These are phyloP conservation scores for Penicillium sp. DNA, from an alignment of 2,329 filamentous ascomycete genomes.

Conservation along the genomic window DNA sequence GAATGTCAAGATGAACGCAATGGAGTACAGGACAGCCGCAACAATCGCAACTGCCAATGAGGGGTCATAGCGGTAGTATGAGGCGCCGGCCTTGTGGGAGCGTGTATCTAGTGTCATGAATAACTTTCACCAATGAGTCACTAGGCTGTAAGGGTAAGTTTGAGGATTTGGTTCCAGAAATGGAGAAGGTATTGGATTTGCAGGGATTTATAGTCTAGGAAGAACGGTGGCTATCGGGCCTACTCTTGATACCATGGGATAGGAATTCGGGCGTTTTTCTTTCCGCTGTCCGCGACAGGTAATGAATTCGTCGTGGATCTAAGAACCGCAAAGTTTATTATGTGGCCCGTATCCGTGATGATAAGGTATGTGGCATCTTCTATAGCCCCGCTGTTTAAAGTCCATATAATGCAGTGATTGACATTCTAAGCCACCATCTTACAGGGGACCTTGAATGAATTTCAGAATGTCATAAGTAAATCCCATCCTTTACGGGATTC, in stretches of 20 bases:
- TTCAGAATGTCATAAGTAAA: neutral
- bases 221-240: neutral
- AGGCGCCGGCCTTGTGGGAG: neutral
- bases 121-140: neutral
- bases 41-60: conserved; percentile 30
- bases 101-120: neutral
- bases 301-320: neutral
- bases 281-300: neutral
- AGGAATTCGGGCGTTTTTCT: neutral
- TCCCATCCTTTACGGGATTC: too few species aligned
- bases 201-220: neutral
- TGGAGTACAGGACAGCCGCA: conserved; percentile 27
- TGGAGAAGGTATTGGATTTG: neutral
- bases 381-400: neutral
- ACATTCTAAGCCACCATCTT: neutral
- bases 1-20: conserved; percentile 25
- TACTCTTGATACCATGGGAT: neutral
- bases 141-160: neutral
- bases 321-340: neutral
- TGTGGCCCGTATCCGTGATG: too few species aligned
- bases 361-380: too few species aligned
- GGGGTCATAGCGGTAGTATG: conserved; percentile 28
- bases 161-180: neutral
- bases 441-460: neutral
- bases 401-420: neutral